Conservation (phyloP, 345 rosid species). For the Mercurialis annua region DNA sequence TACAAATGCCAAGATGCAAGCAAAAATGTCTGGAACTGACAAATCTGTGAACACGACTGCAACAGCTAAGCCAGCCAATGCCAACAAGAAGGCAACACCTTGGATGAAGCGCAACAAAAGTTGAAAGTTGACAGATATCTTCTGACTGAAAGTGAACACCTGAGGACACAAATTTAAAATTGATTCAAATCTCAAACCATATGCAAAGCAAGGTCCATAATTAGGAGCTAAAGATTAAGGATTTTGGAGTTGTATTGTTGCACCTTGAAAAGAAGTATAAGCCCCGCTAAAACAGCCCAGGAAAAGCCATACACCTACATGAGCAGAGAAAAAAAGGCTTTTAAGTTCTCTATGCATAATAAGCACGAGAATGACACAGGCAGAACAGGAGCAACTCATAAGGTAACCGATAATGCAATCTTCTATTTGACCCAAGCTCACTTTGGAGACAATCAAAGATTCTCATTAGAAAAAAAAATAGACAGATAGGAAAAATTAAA, state of each 20-base stretch:
- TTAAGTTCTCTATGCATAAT: neutral
- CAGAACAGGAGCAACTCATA: neutral
- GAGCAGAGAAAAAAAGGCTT: neutral
- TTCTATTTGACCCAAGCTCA: neutral
- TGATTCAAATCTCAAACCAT: conserved; percentile 14
- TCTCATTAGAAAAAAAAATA: neutral
- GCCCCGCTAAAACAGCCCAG: conserved; percentile 70
- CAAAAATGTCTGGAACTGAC: conserved; percentile 68
- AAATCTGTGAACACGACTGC: conserved; percentile 47
- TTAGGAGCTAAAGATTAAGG: conserved; percentile 3
- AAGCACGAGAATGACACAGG: neutral
- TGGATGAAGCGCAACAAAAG: conserved; percentile 83
- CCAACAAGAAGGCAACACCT: conserved; percentile 70
- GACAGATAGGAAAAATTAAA: neutral
- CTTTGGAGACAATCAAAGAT: neutral
- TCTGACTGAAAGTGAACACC: conserved; percentile 98
- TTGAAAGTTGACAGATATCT: conserved; percentile 93
- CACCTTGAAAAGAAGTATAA: conserved; percentile 83
- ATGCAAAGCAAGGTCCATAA: neutral
- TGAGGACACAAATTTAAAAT: conserved; percentile 23
- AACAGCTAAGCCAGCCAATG: conserved; percentile 62
- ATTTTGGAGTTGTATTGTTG: neutral
- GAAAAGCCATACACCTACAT: conserved; percentile 80
- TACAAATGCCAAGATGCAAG: conserved; percentile 73
- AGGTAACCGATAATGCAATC: neutral